Evolutionary conservation across 345 rosid species (phyloP), one percentile per base, ranked within the genome.

Genomic region (Adansonia digitata): DNA sequence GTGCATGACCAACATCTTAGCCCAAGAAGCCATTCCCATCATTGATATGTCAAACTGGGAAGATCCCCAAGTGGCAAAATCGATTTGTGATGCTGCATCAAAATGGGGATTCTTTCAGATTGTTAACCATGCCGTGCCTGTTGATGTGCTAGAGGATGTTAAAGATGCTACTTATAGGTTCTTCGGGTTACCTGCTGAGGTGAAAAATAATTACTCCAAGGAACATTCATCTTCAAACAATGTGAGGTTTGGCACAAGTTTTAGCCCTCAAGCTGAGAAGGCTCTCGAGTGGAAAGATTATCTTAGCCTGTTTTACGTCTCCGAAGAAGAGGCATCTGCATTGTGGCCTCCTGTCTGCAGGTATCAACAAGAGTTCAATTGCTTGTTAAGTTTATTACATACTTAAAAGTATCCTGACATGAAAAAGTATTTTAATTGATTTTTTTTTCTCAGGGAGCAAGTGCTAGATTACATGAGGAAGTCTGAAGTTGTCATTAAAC

Each of bases 261-360:
- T 79, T 69, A 49, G 18, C 43, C 81, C 78, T 27, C 55, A 46
- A 14, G 71, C 37, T 0, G 78, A 74, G 53, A 42, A 49, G 45
- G 81, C 73, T 51, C 57, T 69, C 9, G 72, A 74, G 27, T 79
- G 78, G 78, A n/a, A n/a, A n/a, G n/a, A n/a, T n/a, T n/a, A n/a
- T n/a, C n/a, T n/a, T n/a, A n/a, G n/a, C n/a, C n/a, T n/a, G n/a
- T n/a, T n/a, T n/a, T n/a, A n/a, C n/a, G n/a, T n/a, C n/a, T n/a
- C n/a, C n/a, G n/a, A n/a, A n/a, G n/a, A n/a, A n/a, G n/a, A n/a
- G n/a, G n/a, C n/a, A n/a, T n/a, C n/a, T n/a, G n/a, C n/a, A n/a
- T 26, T 72, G 0, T 72, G 76, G 80, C 77, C 80, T 40, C 72
- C 77, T 43, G 69, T 40, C 34, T 64, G 73, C 80, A 77, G 46